Evolutionary conservation across 2,329 filamentous ascomycete species (phyloP), one percentile per base, ranked within the genome.

Genomic region (Microdochium paspali): DNA sequence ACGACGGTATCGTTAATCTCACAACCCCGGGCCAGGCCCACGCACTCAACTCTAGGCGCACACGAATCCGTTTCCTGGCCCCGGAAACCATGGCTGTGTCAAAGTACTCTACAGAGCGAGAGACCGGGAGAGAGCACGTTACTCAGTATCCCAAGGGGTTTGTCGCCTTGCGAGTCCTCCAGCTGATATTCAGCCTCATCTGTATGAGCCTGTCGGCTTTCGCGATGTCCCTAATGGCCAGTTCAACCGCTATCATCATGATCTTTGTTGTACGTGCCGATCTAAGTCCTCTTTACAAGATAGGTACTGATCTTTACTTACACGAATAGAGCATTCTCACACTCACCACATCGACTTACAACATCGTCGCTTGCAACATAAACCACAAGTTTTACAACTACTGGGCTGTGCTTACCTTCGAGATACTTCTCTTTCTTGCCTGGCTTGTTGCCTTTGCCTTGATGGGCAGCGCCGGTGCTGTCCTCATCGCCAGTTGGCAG

Each of bases 351-450:
- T 65, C 64, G 44, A 60, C 70, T 50, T 80, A 78, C 61, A 61
- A 69, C 45, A 56, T 77, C 10, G 59, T 71, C 15, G 66, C 71
- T n/a, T 62, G 67, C 39, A 65, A 62, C 30, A 64, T 62, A 24
- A 55, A 61, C 1, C 64, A 68, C 15, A 58, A 58, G 2, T 54
- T 66, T 21, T 77, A 73, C 60, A 80, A 79, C 58, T 74, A 74
- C 60, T 78, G 73, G 69, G 71, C 71, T 24, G 64, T 74, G 9
- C 58, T 80, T 3, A 64, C 63, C 20, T 62, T 80, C 31, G 76
- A 80, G 51, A 66, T 73, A 18, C 66, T 73, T 48, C 67, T 74
- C 24, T 57, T 74, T 47, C 49, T 80, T 47, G 73, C 80, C 58
- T 81, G 76, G 77, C 61, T 76, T 30, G 54, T 63, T 46, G 64